These are phyloP conservation scores for Strobilomyces confusus DNA, from an alignment of 768 basidiomycete species.

Conservation along the genomic window DNA sequence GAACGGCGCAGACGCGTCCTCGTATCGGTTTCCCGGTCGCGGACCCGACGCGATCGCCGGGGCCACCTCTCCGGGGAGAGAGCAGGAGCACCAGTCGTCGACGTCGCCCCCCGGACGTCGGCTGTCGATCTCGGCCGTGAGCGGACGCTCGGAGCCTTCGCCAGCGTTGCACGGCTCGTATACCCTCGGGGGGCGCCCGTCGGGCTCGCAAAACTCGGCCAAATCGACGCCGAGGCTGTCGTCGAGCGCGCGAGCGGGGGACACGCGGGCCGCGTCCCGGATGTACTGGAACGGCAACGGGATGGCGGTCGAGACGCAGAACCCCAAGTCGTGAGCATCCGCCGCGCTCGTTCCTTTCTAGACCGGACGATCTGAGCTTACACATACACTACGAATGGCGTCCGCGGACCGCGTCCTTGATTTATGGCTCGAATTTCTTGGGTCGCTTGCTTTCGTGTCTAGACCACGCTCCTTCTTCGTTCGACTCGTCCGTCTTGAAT, in stretches of 20 bases:
- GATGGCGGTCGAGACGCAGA: constrained; percentile 9
- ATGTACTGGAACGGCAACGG: constrained; percentile 16
- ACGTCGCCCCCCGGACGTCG: constrained; percentile 45
- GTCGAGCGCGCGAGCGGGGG: constrained; percentile 15
- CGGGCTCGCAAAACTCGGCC: constrained; percentile 10
- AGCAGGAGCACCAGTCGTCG: constrained; percentile 37
- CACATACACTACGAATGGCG: constrained; percentile 10
- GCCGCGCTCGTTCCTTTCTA: background rate
- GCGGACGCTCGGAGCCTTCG: constrained; percentile 42
- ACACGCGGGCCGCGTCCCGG: constrained; percentile 19
- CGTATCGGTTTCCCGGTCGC: constrained; percentile 48
- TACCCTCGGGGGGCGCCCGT: constrained; percentile 11
- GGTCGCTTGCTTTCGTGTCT: constrained; percentile 23
- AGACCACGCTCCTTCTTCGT: background rate
- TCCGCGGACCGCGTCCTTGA: constrained; percentile 27
- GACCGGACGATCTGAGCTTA: constrained; percentile 13
- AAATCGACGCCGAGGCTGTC: constrained; percentile 23
- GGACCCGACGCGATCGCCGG: constrained; percentile 33
- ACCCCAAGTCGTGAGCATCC: constrained; percentile 24
- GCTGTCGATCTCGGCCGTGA: constrained; percentile 42
- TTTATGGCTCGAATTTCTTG: constrained; percentile 28
- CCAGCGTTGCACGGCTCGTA: constrained; percentile 17
- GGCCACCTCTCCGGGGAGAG: constrained; percentile 41
- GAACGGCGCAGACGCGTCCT: constrained; percentile 37
- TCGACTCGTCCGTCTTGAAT: constrained; percentile 11